Percentiles rank a stretch among this genome's conserved stretches.
phyloP scores from a whole-genome alignment of 768 basidiomycete genomes.

The Pleurotus citrinopileatus region DNA sequence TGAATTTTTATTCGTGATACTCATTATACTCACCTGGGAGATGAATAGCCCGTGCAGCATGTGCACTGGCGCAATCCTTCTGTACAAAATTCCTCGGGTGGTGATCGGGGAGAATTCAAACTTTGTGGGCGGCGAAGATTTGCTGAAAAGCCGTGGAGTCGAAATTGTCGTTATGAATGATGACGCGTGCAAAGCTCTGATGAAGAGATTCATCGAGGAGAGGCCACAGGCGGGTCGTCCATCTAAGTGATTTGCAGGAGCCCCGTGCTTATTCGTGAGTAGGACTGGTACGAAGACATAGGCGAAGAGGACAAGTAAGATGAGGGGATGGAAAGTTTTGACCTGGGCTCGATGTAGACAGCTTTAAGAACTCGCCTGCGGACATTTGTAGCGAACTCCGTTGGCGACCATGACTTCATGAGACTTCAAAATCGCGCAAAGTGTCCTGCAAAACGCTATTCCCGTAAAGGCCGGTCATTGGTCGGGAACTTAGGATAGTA shows the following conservation, averaged over 20 bases:
- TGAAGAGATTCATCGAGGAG: constrained; percentile 53
- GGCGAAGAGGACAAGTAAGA: too few relatives aligned
- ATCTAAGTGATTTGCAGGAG: background rate
- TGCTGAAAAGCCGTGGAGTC: constrained; percentile 50
- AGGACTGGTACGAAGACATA: constrained; percentile 63
- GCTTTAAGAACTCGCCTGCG: too few relatives aligned
- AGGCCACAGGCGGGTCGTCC: constrained; percentile 44
- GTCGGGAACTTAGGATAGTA: too few relatives aligned
- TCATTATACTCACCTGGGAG: constrained; percentile 3
- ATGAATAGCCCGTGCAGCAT: constrained; percentile 54
- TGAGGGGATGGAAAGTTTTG: too few relatives aligned
- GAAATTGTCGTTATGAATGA: constrained; percentile 51
- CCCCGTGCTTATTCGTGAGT: background rate
- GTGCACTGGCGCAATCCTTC: constrained; percentile 62
- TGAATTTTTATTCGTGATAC: background rate
- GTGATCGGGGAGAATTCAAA: constrained; percentile 64
- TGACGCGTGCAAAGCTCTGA: constrained; percentile 48
- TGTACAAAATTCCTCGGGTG: constrained; percentile 62
- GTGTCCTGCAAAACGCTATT: too few relatives aligned
- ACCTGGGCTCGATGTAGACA: too few relatives aligned
- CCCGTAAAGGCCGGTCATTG: too few relatives aligned
- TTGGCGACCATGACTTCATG: too few relatives aligned
- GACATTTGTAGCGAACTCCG: too few relatives aligned
- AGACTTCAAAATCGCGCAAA: too few relatives aligned
- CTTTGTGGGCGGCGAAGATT: constrained; percentile 51